Percentiles rank a stretch among this genome's conserved stretches.
phyloP scores from a whole-genome alignment of 1,284 basidiomycete genomes.

The Puccinia coronata region DNA sequence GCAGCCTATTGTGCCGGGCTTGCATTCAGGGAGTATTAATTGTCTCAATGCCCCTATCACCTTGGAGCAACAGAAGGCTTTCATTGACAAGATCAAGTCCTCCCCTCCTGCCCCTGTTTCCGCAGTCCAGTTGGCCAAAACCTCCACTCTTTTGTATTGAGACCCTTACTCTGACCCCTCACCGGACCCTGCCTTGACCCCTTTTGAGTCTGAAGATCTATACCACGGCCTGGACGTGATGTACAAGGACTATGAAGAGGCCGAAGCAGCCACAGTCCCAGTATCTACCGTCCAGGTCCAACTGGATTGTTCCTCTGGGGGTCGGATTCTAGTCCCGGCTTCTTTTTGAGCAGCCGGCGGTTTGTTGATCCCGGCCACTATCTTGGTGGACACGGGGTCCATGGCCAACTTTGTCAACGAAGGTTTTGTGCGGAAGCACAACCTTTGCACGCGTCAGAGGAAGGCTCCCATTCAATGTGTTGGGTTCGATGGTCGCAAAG shows the following conservation, averaged over 20 bases:
- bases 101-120: too few species aligned
- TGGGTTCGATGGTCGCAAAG: neutral
- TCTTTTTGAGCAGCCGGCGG: neutral
- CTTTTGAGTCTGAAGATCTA: too few species aligned
- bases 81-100: too few species aligned
- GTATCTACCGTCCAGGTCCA: neutral
- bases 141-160: too few species aligned
- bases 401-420: neutral
- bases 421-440: neutral
- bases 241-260: neutral
- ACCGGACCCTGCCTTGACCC: too few species aligned
- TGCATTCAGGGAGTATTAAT: neutral
- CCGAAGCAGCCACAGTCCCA: neutral
- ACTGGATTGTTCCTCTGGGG: neutral
- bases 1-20: too few species aligned
- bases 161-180: too few species aligned
- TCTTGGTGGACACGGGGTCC: neutral
- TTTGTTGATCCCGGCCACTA: neutral
- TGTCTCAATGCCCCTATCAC: too few species aligned
- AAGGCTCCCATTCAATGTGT: neutral
- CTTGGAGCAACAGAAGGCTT: too few species aligned
- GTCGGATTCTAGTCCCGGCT: neutral
- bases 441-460: neutral
- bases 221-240: too few species aligned
- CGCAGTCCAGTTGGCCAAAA: too few species aligned